These are phyloP conservation scores for Colletotrichum plurivorum DNA, from an alignment of 2,329 filamentous ascomycete species.

Conservation along the genomic window DNA sequence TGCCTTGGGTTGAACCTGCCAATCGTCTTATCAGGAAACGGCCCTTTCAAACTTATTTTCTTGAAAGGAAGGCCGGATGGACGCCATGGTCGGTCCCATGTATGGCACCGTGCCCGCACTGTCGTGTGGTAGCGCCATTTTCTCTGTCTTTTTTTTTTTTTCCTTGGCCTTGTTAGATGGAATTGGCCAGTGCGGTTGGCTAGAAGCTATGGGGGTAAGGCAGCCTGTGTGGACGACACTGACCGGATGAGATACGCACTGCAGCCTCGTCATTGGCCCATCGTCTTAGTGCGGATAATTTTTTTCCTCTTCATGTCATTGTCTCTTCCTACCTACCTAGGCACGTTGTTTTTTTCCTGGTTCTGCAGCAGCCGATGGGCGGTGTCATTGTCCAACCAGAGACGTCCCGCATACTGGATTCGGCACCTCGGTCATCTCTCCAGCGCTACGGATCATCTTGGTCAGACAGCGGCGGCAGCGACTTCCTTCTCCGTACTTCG, in stretches of 20 bases:
- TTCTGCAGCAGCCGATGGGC: constrained; percentile 28
- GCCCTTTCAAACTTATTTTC: constrained; percentile 34
- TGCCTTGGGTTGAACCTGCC: constrained; percentile 10
- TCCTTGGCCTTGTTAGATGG: neutral
- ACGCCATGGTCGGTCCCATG: constrained; percentile 3
- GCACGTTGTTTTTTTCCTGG: neutral
- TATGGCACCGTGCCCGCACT: constrained; percentile 25
- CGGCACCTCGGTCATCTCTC: constrained; percentile 33
- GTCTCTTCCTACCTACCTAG: no score
- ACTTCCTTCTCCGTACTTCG: constrained; percentile 11
- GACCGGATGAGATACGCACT: constrained; percentile 10
- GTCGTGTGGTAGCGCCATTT: constrained; percentile 32
- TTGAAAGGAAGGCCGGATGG: neutral
- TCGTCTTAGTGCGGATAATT: constrained; percentile 1
- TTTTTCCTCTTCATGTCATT: constrained; percentile 1
- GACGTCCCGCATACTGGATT: constrained; percentile 17
- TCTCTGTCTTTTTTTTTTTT: neutral
- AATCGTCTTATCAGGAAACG: constrained; percentile 39
- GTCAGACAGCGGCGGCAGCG: constrained; percentile 4
- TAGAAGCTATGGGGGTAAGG: constrained; percentile 12
- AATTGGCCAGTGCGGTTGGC: constrained; percentile 13
- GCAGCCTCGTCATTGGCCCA: neutral
- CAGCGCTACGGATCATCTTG: neutral
- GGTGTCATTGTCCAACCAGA: constrained; percentile 32
- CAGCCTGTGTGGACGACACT: neutral